These are phyloP conservation scores for Alloteropsis semialata DNA, from an alignment of 176 grass and related monocot species.

Conservation along the genomic window DNA sequence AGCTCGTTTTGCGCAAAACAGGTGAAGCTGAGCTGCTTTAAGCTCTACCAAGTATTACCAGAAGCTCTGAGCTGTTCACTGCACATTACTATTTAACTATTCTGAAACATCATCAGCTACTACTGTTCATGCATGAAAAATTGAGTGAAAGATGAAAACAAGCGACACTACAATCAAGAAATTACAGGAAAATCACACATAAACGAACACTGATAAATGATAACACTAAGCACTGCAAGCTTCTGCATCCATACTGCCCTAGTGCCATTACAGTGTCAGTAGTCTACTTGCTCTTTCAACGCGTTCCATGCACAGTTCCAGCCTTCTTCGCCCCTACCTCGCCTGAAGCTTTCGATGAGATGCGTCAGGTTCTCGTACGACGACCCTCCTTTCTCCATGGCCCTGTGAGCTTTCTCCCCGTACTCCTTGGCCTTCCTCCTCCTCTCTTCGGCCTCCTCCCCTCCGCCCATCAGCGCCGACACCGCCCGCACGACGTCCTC, in stretches of 20 bases:
- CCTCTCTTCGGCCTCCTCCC: conserved; percentile 31
- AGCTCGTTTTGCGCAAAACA: no score
- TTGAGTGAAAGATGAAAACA: no score
- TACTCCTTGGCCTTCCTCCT: conserved; percentile 38
- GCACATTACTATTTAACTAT: no score
- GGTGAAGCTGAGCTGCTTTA: no score
- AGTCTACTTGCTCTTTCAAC: not conserved
- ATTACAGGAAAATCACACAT: not conserved
- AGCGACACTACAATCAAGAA: no score
- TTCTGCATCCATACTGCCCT: not conserved
- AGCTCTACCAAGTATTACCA: no score
- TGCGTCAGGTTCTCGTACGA: conserved; percentile 30
- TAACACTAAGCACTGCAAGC: not conserved
- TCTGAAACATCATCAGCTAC: no score
- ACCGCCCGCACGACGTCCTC: conserved; percentile 23
- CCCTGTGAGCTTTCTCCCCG: conserved; percentile 28
- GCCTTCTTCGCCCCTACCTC: not conserved
- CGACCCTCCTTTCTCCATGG: conserved; percentile 44
- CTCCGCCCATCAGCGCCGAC: conserved; percentile 32
- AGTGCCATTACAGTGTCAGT: not conserved
- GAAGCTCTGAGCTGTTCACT: no score
- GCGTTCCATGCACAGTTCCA: not conserved
- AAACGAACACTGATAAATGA: no score
- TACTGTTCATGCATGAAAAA: no score
- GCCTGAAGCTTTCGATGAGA: conserved; percentile 31